Evolutionary conservation across 2,329 filamentous ascomycete genomes (phyloP).

Genomic region (Neocucurbitaria cava): DNA sequence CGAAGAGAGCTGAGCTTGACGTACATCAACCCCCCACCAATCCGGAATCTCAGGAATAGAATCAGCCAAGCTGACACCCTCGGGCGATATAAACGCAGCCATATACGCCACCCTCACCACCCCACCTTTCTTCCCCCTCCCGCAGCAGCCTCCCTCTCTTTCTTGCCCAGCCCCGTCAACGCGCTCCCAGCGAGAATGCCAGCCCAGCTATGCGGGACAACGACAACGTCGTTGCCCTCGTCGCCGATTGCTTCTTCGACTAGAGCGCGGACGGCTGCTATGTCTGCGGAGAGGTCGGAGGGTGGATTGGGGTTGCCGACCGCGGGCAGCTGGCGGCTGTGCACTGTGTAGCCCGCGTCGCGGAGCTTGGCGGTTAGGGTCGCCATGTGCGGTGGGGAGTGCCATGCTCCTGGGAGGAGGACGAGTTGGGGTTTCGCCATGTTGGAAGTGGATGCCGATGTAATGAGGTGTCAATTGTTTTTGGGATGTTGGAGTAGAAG

Average conservation of each 20-base stretch:
- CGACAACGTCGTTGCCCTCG: constrained; percentile 50
- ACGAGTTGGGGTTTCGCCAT: constrained; percentile 46
- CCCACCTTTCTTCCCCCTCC: constrained; percentile 50
- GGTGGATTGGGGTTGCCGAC: constrained; percentile 32
- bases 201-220: constrained; percentile 56
- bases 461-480: not conserved
- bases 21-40: constrained; percentile 39
- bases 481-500: not conserved
- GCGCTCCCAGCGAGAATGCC: constrained; percentile 50
- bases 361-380: constrained; percentile 37
- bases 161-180: constrained; percentile 43
- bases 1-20: too few species aligned
- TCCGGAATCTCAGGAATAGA: constrained; percentile 30
- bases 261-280: constrained; percentile 40
- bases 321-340: constrained; percentile 37
- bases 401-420: constrained; percentile 49
- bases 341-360: constrained; percentile 37
- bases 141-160: constrained; percentile 39
- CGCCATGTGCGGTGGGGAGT: constrained; percentile 39
- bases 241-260: constrained; percentile 47
- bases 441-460: not conserved
- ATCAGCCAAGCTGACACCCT: constrained; percentile 42
- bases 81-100: constrained; percentile 46
- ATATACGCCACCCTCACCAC: constrained; percentile 47
- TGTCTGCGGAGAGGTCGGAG: constrained; percentile 42